A percentile compares a stretch with the other conserved stretches of the same genome.
phyloP scores from a whole-genome alignment of 192 early-diverging fungal genomes.

The Linnemannia hyalina region DNA sequence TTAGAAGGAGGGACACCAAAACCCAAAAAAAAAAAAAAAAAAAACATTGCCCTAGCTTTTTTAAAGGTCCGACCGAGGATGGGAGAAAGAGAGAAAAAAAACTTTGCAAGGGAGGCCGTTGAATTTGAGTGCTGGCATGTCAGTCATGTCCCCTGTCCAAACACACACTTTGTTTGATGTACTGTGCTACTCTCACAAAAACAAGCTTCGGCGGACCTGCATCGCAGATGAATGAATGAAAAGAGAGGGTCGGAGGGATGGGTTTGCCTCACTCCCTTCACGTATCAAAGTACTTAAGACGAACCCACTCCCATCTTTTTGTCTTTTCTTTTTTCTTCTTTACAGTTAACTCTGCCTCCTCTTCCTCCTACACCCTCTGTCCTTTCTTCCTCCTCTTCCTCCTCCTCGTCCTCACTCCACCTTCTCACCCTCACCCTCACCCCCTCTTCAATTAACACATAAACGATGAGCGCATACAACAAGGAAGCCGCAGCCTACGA shows the following conservation, averaged over 20 bases:
- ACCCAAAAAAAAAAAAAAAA: too few relatives aligned
- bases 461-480: background rate
- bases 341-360: background rate
- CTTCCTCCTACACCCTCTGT: background rate
- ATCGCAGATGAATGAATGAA: too few relatives aligned
- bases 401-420: background rate
- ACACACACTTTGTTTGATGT: too few relatives aligned
- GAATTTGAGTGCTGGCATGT: too few relatives aligned
- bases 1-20: background rate
- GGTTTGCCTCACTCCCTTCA: background rate
- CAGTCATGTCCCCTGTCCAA: too few relatives aligned
- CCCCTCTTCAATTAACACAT: background rate
- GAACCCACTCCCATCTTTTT: background rate
- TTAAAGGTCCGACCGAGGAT: background rate
- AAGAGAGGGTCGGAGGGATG: too few relatives aligned
- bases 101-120: background rate
- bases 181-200: too few relatives aligned
- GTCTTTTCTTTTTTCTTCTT: background rate
- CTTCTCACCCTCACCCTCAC: background rate
- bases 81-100: background rate
- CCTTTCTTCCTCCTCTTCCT: background rate
- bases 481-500: conserved; percentile 5
- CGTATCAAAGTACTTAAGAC: background rate
- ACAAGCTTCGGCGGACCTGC: too few relatives aligned
- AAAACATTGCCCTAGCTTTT: background rate